Conservation (phyloP, 192 early-diverging fungal species). For the Backusella luteola region DNA sequence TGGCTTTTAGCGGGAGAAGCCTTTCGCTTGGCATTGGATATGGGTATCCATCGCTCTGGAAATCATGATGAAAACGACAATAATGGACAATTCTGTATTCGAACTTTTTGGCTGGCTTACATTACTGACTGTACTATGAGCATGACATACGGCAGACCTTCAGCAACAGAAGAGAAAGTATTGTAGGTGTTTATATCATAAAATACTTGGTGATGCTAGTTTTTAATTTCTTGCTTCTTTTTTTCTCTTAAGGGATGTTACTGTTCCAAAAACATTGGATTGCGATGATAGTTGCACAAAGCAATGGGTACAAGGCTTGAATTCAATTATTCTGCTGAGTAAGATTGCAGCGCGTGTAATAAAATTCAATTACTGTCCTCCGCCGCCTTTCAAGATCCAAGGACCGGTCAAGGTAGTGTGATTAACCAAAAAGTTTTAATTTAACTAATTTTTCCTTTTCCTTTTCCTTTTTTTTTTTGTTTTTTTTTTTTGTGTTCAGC, state of each 20-base stretch:
- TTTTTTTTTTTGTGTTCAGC: neutral
- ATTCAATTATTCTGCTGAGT: slow-evolving; percentile 40
- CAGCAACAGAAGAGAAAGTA: slow-evolving; percentile 43
- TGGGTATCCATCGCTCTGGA: slow-evolving; percentile 67
- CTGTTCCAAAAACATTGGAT: slow-evolving; percentile 7
- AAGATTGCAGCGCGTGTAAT: slow-evolving; percentile 47
- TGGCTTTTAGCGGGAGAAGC: slow-evolving; percentile 75
- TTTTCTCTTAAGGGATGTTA: slow-evolving; percentile 7
- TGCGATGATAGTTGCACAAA: slow-evolving; percentile 30
- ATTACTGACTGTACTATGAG: slow-evolving; percentile 65
- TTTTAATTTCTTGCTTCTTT: neutral
- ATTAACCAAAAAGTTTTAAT: neutral
- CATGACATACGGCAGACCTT: slow-evolving; percentile 58
- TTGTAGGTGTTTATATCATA: slow-evolving; percentile 18
- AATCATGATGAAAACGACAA: neutral
- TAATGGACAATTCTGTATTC: slow-evolving; percentile 49
- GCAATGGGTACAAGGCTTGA: slow-evolving; percentile 31
- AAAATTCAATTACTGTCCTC: slow-evolving; percentile 40
- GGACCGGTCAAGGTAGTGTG: neutral
- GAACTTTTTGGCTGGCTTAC: slow-evolving; percentile 72
- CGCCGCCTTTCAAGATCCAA: neutral
- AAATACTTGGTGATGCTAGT: neutral
- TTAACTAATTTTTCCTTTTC: neutral
- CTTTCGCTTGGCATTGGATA: slow-evolving; percentile 69
- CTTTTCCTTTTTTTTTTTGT: neutral